Evolutionary conservation across 768 basidiomycete species (phyloP), one percentile per base, ranked within the genome.

Genomic region (Paxillus rubicundulus): DNA sequence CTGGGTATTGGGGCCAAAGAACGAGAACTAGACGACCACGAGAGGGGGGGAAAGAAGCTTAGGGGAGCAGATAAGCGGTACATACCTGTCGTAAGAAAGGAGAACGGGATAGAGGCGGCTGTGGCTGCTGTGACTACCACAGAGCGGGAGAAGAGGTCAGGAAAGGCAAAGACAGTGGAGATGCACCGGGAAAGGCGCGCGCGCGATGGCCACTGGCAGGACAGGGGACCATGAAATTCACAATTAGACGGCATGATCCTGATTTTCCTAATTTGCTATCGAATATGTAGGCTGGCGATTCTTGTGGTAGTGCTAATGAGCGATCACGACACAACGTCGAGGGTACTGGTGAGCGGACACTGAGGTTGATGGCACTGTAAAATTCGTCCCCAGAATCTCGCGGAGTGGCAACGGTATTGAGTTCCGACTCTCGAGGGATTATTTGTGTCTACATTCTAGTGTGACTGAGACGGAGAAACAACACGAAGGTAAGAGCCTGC

Each of bases 1-100:
- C 73, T 98, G 9, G 97, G 96, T 0, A 87, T 99, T 27, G 95
- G 97, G 2, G 97, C 97, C 2, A 98, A 97, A 64, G 89, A 95
- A 61, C 79, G 80, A 58, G 85, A 88, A 61, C 76, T 80, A 0
- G 77, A 81, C 5, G 87, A 91, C 52, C 83, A 89, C 54, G 88
- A 87, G n/a, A 82, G 73, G 61, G 75, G 67, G 66, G 82, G 76
- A 24, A 24, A 24, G 24, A 71, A 71, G 60, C 72, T 77, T 28
- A 60, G 55, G 28, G 52, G 60, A 6, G 80, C 80, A 3, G 89
- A 92, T 49, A 84, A 82, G 72, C 81, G 84, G 60, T 98, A 97
- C 64, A 73, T 94, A 21, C 95, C 97, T 10, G 74, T 98, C 28
- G 63, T 92, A 41, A 91, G 83, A 71, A 77, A 77, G 65, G 91